Percentiles rank a stretch among this genome's conserved stretches.
Evolutionary conservation across 2,329 filamentous ascomycete species (phyloP).

Genomic region (Scedosporium apiospermum): DNA sequence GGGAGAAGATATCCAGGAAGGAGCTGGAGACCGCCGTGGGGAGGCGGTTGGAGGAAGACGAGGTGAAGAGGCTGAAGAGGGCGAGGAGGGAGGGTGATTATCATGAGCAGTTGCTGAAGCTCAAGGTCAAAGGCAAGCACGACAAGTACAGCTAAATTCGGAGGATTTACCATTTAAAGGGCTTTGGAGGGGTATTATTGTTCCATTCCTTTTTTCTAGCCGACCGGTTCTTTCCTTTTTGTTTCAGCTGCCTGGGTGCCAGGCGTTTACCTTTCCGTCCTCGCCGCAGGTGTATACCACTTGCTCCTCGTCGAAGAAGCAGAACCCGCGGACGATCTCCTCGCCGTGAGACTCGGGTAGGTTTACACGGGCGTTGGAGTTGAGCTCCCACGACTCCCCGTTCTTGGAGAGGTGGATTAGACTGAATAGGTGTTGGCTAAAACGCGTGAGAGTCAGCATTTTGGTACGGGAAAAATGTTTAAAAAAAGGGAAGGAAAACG

Average conservation of each 20-base stretch:
- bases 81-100: conserved; percentile 82
- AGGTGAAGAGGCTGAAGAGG: conserved; percentile 73
- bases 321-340: conserved; percentile 55
- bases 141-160: conserved; percentile 57
- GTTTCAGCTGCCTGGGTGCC: conserved; percentile 27
- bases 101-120: conserved; percentile 74
- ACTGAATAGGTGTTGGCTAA: conserved; percentile 46
- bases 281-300: conserved; percentile 50
- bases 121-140: conserved; percentile 88
- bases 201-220: not conserved
- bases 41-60: conserved; percentile 67
- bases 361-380: conserved; percentile 45
- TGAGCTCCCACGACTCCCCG: conserved; percentile 41
- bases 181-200: not conserved
- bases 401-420: conserved; percentile 48
- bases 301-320: conserved; percentile 51
- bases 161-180: conserved; percentile 10
- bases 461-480: not conserved
- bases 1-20: conserved; percentile 74
- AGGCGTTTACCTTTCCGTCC: conserved; percentile 48
- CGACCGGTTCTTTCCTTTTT: not conserved
- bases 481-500: conserved; percentile 13
- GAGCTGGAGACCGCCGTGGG: conserved; percentile 79
- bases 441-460: conserved; percentile 1
- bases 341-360: conserved; percentile 53